Base-by-base conservation (phyloP, 768 basidiomycete species). In the Collybiopsis confluens region DNA sequence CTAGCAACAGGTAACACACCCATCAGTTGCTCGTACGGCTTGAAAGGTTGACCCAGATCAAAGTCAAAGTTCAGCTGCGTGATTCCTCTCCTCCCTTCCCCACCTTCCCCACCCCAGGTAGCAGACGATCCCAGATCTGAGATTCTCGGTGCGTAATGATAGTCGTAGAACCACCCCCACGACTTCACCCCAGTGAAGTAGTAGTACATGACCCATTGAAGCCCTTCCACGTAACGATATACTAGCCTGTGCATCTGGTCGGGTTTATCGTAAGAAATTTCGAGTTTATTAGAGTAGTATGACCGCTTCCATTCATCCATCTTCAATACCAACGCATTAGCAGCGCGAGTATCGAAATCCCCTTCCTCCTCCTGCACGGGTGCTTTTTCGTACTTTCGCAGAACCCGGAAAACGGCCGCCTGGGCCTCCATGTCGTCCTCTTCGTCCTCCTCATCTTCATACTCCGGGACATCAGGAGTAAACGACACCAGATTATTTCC, bases 121-220 rank as follows among this genome's bases (percentile, higher is more conserved):
- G 41, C 52, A 7, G 24, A 41, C 13, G 37, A 15, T 5, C 15
- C 64, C 78, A 50, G 61, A 95, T 96, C 96, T 18, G 93, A 92
- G 52, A 98, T 98, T 26, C 94, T 84, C 20, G 97, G 97, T 0
- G 97, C 90, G 67, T 95, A 99, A 65, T 99, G 96, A 67, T 98
- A 98, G 68, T 95, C 75, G 71, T 98, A 98, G 74, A 96, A 99
- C 97, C 97, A 98, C 20, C 91, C 82, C 97, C 97, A 99, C 15
- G 92, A 95, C 4, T 93, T 90, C 16, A 98, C 94, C 4, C 97
- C 97, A 57, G 89, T 83, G 68, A 98, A 98, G 67, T 99, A 99
- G 68, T 99, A 99, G 65, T 93, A 90, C 88, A 99, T 90, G 28
- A 98, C 93, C 97, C 96, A 98, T 64, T 99, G 97, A 57, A 99